Base-by-base conservation (phyloP, 176 grass and related monocot species). In the Puya raimondii region DNA sequence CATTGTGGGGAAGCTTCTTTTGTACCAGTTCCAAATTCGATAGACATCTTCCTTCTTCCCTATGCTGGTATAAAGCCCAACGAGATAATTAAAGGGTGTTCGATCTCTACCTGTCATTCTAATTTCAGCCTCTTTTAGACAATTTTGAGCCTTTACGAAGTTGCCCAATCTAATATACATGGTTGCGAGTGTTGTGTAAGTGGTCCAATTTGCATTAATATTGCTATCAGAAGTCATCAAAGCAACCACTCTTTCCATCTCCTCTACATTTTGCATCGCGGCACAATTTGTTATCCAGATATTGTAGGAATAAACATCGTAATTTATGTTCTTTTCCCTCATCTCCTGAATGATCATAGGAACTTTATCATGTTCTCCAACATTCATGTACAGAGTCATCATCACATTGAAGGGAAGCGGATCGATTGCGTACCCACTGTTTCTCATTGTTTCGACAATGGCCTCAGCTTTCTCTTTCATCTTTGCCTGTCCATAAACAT, bases 21-120 rank as follows among this genome's bases (percentile, higher is more conserved):
- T 96, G 21, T 96, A 96, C 93, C 84, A 87, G 63, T 81, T 96
- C 93, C 93, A 96, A 65, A 90, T 79, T 18, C 81, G 84, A 74
- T 90, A 96, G 18, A 92, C 71, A 53, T 96, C 89, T 82, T 92
- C 93, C 53, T 76, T 85, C 81, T 83, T 96, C 22, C 74, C 84
- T 66, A 96, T 88, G 51, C 71, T 83, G 26, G 81, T 82, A 81
- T 96, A 92, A 14, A 92, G 81, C 23, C 70, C 83, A 47, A 96
- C 81, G 70, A 96, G 80, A 79, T 83, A 90, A 79, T 90, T 76
- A 83, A 92, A 96, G 71, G 88, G 78, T 70, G 59, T 82, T 57
- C 88, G 82, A 2, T 92, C 88, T 64, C 89, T 77, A 27, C 86
- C 86, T 3, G 89, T 92, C 53, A 85, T 74, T 80, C 93, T 87